Conservation (phyloP, 2,329 filamentous ascomycete species). For the Phoma sp. region DNA sequence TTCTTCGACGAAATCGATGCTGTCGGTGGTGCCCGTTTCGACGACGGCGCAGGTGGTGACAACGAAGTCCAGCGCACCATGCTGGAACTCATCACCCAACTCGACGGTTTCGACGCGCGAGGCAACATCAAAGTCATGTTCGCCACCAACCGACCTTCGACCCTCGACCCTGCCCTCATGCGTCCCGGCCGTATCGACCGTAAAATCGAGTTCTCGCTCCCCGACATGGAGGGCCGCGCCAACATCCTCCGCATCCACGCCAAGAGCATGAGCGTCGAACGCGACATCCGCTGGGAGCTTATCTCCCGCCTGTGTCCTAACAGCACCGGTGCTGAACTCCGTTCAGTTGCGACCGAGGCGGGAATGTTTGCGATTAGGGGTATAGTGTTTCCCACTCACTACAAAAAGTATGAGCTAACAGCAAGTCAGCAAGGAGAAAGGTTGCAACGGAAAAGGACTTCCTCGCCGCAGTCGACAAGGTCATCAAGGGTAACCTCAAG, state of each 20-base stretch:
- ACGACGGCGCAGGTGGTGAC: conserved; percentile 94
- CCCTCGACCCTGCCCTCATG: conserved; percentile 95
- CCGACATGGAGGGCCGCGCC: conserved; percentile 94
- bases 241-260: conserved; percentile 98
- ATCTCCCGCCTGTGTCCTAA: conserved; percentile 97
- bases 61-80: conserved; percentile 98
- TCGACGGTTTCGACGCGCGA: conserved; percentile 94
- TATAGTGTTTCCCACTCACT: too few relatives aligned
- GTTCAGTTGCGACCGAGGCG: conserved; percentile 96
- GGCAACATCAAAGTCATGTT: conserved; percentile 99
- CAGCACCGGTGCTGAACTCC: conserved; percentile 91
- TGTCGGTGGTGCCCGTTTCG: conserved; percentile 92
- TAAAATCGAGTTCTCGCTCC: conserved; percentile 98
- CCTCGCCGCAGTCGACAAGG: conserved; percentile 96
- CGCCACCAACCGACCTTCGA: conserved; percentile 94
- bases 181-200: conserved; percentile 95
- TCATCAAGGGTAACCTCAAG: conserved; percentile 98
- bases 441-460: conserved; percentile 99
- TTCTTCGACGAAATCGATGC: conserved; percentile 99
- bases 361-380: conserved; percentile 95
- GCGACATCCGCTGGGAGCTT: conserved; percentile 98
- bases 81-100: conserved; percentile 95
- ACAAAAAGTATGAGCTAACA: too few relatives aligned
- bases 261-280: conserved; percentile 99
- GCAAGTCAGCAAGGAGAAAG: conserved; percentile 75